These are phyloP conservation scores for Penicillium expansum DNA, from an alignment of 2,329 filamentous ascomycete species.

Conservation along the genomic window DNA sequence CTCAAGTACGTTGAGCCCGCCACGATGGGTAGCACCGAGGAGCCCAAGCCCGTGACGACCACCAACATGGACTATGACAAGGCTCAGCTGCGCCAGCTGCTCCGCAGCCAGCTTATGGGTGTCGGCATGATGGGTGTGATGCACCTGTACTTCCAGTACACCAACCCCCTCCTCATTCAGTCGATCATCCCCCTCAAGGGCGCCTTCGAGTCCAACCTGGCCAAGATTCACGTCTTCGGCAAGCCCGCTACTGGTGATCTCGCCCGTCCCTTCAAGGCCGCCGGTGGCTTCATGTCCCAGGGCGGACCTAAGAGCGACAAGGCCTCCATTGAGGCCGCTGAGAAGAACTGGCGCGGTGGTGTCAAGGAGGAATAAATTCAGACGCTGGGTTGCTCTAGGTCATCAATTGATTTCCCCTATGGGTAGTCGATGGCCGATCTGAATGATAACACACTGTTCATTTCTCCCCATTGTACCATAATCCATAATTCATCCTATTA, in stretches of 20 bases:
- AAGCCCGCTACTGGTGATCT: slow-evolving; percentile 84
- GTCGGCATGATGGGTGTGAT: slow-evolving; percentile 98
- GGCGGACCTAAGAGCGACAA: slow-evolving; percentile 83
- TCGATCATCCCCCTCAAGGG: slow-evolving; percentile 97
- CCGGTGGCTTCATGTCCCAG: slow-evolving; percentile 73
- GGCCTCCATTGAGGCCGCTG: slow-evolving; percentile 61
- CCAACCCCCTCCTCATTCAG: slow-evolving; percentile 97
- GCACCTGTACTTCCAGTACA: slow-evolving; percentile 99
- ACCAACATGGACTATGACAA: slow-evolving; percentile 95
- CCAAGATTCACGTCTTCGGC: slow-evolving; percentile 93
- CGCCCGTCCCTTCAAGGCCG: slow-evolving; percentile 91
- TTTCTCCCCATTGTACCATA: slow-evolving; percentile 4
- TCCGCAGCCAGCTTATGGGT: slow-evolving; percentile 92
- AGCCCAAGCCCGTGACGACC: slow-evolving; percentile 93
- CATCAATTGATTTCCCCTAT: not conserved
- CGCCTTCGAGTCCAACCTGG: slow-evolving; percentile 88
- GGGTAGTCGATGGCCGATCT: not conserved
- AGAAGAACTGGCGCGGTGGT: slow-evolving; percentile 51
- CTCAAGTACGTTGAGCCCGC: slow-evolving; percentile 98
- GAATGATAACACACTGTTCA: slow-evolving; percentile 1
- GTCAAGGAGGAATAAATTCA: slow-evolving; percentile 49
- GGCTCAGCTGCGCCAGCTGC: slow-evolving; percentile 75
- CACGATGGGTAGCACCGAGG: slow-evolving; percentile 87
- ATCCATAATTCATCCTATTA: slow-evolving; percentile 4
- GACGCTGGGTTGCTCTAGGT: not conserved